Evolutionary conservation across 441 rosid species (phyloP).

Genomic region (Erysimum pusillum): DNA sequence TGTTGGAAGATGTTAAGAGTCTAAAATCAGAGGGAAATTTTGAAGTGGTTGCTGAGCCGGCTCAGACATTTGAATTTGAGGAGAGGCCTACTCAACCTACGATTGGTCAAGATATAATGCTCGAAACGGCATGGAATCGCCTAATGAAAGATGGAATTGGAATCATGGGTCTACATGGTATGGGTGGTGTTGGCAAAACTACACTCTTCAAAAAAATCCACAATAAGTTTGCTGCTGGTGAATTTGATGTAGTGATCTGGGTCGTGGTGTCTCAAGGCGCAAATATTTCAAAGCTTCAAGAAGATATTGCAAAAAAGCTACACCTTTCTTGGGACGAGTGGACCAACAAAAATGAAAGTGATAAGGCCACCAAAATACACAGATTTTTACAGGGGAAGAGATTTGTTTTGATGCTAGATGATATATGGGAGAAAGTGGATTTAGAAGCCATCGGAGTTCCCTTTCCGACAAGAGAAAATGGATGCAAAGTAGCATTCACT

Average conservation of each 20-base stretch:
- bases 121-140: conserved; percentile 39
- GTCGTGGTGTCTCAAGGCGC: conserved; percentile 42
- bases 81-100: conserved; percentile 24
- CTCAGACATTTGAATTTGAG: background rate
- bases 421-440: conserved; percentile 19
- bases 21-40: background rate
- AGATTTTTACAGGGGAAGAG: background rate
- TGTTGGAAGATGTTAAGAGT: background rate
- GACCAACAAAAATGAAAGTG: background rate
- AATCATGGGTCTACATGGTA: conserved; percentile 47
- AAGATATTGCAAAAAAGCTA: conserved; percentile 34
- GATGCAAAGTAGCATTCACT: conserved; percentile 42
- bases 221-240: conserved; percentile 22
- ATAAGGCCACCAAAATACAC: background rate
- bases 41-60: background rate
- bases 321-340: conserved; percentile 24
- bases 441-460: conserved; percentile 32
- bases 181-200: conserved; percentile 59
- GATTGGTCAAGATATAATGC: conserved; percentile 30
- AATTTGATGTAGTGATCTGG: conserved; percentile 44
- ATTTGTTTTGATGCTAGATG: conserved; percentile 24
- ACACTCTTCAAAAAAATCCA: conserved; percentile 49
- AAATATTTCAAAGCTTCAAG: conserved; percentile 43
- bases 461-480: background rate
- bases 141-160: conserved; percentile 9